Evolutionary conservation across 805 yeast species (phyloP), one percentile per base, ranked within the genome.

Genomic region (Wickerhamomyces xylosicus): DNA sequence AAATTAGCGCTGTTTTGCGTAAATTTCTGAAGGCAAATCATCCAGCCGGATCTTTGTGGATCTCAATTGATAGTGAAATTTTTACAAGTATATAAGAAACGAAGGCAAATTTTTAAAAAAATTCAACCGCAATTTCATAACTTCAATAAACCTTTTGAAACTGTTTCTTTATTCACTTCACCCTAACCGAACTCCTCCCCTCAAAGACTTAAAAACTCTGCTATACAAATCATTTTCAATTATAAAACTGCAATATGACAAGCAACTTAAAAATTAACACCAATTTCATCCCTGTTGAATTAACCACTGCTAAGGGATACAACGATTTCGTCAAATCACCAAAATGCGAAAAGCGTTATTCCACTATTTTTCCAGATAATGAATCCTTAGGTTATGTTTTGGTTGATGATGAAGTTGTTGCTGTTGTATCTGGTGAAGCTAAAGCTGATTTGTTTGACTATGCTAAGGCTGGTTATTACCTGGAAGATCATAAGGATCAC

Each of bases 231-330:
- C n/a, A n/a, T n/a, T n/a, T n/a, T n/a, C n/a, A n/a, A n/a, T n/a
- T n/a, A n/a, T n/a, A n/a, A n/a, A n/a, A n/a, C n/a, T n/a, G n/a
- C 19, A 16, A 18, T 4, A 31, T 31, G 19, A 15, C 19, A 7
- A 31, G n/a, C 19, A 16, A 15, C 6, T 31, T 31, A 15, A 31
- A 15, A 31, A 15, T 31, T 19, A 15, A 31, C 19, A 31, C 33
- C 13, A 15, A 31, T 31, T 7, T 31, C 13, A 11, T 31, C 19
- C 70, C 70, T 6, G 62, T 65, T 16, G 69, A 64, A 41, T 50
- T 65, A 31, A 62, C 66, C 10, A 58, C 66, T 11, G 49, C 59
- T 6, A 52, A 56, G 33, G 69, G 69, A 11, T 65, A 65, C 50
- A 44, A 60, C 20, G 67, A 63, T 21, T 65, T 64, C 41, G 47